Evolutionary conservation across 2,329 filamentous ascomycete genomes (phyloP).

Genomic region (Nannizziopsis arthrosporioides): DNA sequence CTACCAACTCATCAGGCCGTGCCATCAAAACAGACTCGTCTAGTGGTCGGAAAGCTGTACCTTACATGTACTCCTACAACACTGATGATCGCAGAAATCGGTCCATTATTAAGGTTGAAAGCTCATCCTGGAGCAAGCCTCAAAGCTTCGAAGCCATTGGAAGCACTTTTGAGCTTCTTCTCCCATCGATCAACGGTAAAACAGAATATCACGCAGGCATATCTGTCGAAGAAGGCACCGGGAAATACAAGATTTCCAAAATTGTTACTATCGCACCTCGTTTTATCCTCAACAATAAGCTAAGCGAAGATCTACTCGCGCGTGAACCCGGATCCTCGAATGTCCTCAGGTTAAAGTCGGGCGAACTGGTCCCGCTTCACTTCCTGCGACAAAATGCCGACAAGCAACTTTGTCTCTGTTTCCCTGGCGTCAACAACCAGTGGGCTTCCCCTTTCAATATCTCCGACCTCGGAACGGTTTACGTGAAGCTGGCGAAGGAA

Average conservation of each 20-base stretch:
- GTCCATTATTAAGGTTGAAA: conserved; percentile 72
- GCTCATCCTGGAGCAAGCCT: conserved; percentile 91
- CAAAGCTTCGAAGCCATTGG: conserved; percentile 97
- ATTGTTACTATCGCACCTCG: conserved; percentile 85
- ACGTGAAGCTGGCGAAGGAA: conserved; percentile 85
- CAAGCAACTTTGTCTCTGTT: conserved; percentile 87
- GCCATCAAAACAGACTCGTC: conserved; percentile 46
- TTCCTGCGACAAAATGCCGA: conserved; percentile 72
- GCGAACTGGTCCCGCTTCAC: conserved; percentile 74
- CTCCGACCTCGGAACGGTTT: conserved; percentile 79
- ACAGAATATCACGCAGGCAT: conserved; percentile 87
- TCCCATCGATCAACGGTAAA: conserved; percentile 58
- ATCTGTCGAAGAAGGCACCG: conserved; percentile 77
- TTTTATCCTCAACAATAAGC: conserved; percentile 87
- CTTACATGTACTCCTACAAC: conserved; percentile 92
- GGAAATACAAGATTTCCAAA: conserved; percentile 96
- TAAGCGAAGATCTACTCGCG: conserved; percentile 77
- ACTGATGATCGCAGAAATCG: conserved; percentile 85
- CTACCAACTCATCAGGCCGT: conserved; percentile 73
- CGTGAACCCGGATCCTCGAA: conserved; percentile 86
- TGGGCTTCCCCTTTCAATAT: conserved; percentile 99
- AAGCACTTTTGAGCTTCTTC: conserved; percentile 75
- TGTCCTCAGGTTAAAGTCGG: conserved; percentile 62
- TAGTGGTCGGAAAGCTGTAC: conserved; percentile 57
- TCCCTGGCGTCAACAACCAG: conserved; percentile 86